Conservation (phyloP, 2,329 filamentous ascomycete species). For the Botrytis aclada region DNA sequence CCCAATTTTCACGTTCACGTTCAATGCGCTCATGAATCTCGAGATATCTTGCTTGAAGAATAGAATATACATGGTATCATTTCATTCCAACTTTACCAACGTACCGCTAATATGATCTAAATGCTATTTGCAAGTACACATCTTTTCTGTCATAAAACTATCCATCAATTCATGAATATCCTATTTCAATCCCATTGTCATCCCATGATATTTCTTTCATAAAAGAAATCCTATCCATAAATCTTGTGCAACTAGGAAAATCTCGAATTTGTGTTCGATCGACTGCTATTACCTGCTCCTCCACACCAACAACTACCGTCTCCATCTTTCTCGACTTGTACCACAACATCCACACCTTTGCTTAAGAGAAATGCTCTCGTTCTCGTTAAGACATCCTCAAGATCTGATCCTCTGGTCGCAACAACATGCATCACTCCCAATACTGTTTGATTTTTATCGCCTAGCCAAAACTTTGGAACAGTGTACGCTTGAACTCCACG, state of each 20-base stretch:
- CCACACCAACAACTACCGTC: constrained; percentile 64
- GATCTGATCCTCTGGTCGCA: constrained; percentile 65
- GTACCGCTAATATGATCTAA: not conserved
- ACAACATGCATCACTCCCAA: constrained; percentile 85
- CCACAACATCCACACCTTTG: constrained; percentile 74
- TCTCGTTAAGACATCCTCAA: constrained; percentile 82
- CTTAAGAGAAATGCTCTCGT: constrained; percentile 67
- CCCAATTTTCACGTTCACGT: not conserved
- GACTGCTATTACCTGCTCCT: constrained; percentile 2
- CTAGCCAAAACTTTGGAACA: constrained; percentile 89
- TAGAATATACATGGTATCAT: not conserved
- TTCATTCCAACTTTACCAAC: not conserved
- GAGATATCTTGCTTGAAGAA: not conserved
- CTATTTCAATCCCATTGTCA: not conserved
- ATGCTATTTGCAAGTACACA: not conserved
- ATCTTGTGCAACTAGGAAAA: constrained; percentile 10
- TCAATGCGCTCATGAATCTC: not conserved
- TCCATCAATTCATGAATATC: not conserved
- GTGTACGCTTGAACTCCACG: constrained; percentile 82
- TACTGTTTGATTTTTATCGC: constrained; percentile 63
- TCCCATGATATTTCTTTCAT: not conserved
- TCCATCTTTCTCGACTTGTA: constrained; percentile 85
- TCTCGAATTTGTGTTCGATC: constrained; percentile 13
- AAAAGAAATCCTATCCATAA: not conserved
- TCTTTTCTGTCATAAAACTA: not conserved